A percentile compares a stretch with the other conserved stretches of the same genome.
phyloP scores from a whole-genome alignment of 2,329 filamentous ascomycete species.

The Fusarium sp. region DNA sequence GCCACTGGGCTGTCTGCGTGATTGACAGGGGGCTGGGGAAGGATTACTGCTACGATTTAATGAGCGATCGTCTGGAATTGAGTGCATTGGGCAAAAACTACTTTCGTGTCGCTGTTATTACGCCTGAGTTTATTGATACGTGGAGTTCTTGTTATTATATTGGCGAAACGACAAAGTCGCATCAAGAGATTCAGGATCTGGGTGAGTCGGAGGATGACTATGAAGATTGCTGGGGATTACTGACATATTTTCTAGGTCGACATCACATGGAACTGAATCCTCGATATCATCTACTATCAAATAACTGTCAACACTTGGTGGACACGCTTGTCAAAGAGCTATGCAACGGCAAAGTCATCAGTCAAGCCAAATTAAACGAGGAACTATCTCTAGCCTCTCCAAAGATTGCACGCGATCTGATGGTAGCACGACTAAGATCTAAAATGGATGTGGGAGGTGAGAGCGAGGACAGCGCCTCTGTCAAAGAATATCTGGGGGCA shows the following conservation, averaged over 20 bases:
- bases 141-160: conserved; percentile 46
- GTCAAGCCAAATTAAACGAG: conserved; percentile 41
- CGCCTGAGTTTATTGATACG: conserved; percentile 36
- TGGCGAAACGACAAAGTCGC: conserved; percentile 44
- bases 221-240: neutral
- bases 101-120: conserved; percentile 37
- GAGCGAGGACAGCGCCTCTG: conserved; percentile 33
- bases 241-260: conserved; percentile 21
- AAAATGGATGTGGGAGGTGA: conserved; percentile 36
- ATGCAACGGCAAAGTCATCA: conserved; percentile 43
- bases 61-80: conserved; percentile 43
- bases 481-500: conserved; percentile 39
- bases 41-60: conserved; percentile 43
- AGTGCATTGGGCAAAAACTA: conserved; percentile 41
- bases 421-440: conserved; percentile 32
- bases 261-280: conserved; percentile 34
- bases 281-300: conserved; percentile 35
- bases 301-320: conserved; percentile 43
- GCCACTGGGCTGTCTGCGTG: conserved; percentile 44
- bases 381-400: conserved; percentile 34
- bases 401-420: conserved; percentile 43
- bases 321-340: conserved; percentile 43
- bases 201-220: conserved; percentile 5
- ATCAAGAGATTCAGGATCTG: conserved; percentile 38
- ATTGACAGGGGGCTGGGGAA: conserved; percentile 36